Base-by-base conservation (phyloP, 331 rosid species). In the Acacia pycnantha region DNA sequence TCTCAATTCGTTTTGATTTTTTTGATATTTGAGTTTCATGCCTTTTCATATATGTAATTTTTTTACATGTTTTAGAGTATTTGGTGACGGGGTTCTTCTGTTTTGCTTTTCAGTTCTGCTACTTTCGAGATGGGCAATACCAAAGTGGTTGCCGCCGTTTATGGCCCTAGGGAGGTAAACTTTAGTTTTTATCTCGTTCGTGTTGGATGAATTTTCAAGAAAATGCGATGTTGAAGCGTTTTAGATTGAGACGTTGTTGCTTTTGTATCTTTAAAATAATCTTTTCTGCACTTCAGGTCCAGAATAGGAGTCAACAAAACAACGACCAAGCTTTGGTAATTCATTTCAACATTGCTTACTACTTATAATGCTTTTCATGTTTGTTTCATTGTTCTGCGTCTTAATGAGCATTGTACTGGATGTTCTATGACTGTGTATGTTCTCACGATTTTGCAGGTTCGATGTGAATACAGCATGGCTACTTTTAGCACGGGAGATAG, bases 401-500 rank as follows among this genome's bases (percentile, higher is more conserved):
- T 65, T 71, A 41, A 71, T 58, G 46, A 33, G 29, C 83, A 24
- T 37, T 68, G 79, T 59, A 13, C 77, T 51, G 59, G 50, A 66
- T 41, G 37, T n/a, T 73, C 67, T 29, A 48, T 78, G 21, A 27
- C 8, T 76, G 50, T 78, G 56, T 44, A 7, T 56, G 14, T n/a
- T 78, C 68, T 40, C 27, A 79, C 48, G 37, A 53, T 41, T 47
- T 40, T 77, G 51, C 75, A 93, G 98, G 93, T 95, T 86, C 87
- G 98, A 2, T 95, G 98, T 74, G 98, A 95, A 75, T 93, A 93
- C 77, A 93, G 90, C 85, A 93, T 95, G 98, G 98, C 96, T 85
- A 93, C 93, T 85, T 95, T 91, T 84, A 91, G 98, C 82, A 93
- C 98, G 1, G 98, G 98, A 53, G 98, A 95, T 89, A 92, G 98